Base-by-base conservation (phyloP, 2,329 filamentous ascomycete genomes). In the Mariannaea sp. region DNA sequence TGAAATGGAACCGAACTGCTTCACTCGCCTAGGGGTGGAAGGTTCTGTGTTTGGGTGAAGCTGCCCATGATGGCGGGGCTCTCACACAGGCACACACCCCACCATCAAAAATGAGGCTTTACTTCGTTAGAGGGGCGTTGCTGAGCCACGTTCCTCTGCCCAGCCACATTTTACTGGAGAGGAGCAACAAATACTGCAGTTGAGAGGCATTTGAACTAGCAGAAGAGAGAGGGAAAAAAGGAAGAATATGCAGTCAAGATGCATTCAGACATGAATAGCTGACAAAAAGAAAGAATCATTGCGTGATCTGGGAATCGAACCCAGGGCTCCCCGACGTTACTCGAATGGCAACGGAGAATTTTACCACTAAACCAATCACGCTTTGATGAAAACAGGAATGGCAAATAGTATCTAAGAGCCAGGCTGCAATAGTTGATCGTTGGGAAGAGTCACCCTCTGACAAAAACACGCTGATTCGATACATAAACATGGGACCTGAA, bases 41-140 rank as follows among this genome's bases (percentile, higher is more conserved):
- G 64, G 53, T 66, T 65, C 64, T 64, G 64, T 62, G 60, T 42
- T 46, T 30, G 53, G 42, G 49, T 55, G 44, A 56, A 65, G 56
- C 54, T 63, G 49, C 30, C 63, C 58, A 58, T 64, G 62, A 65
- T 59, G 48, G 64, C 61, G 64, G 62, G 64, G 64, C 60, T 52
- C 38, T 43, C 42, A 35, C 33, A 43, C 42, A 35, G 40, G 38
- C 33, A 12, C 38, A 33, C 46, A 60, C 63, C 63, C 64, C 63
- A 65, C 63, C 57, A 56, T 7, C 26, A 29, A 29, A 7, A n/a
- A n/a, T 52, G 49, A 59, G 41, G 24, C 35, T 41, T 26, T 16
- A 42, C 38, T n/a, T n/a, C n/a, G n/a, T n/a, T n/a, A n/a, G n/a
- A 19, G 13, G 14, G 10, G n/a, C 20, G 19, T 6, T 10, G 30